Conservation (phyloP, 257 asterid genomes). For the Datura wrightii region DNA sequence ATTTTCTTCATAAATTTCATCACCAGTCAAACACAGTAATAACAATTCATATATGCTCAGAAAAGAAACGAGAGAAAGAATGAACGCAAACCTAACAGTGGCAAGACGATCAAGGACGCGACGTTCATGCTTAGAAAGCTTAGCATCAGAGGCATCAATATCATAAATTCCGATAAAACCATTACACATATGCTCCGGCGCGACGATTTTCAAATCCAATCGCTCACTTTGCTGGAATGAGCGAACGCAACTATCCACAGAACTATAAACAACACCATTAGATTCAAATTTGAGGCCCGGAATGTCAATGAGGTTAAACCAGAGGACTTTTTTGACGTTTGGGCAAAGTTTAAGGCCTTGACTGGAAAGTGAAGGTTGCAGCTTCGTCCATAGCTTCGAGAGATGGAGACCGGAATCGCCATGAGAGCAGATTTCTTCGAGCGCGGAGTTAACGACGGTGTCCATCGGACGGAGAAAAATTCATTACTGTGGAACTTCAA, state of each 20-base stretch:
- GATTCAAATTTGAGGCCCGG: slow-evolving; percentile 66
- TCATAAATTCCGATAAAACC: slow-evolving; percentile 81
- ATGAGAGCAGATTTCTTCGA: slow-evolving; percentile 79
- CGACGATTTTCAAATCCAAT: slow-evolving; percentile 62
- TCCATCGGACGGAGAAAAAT: slow-evolving; percentile 58
- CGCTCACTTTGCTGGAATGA: slow-evolving; percentile 61
- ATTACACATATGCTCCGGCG: slow-evolving; percentile 69
- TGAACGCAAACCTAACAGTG: slow-evolving; percentile 60
- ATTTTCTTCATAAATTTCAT: neutral
- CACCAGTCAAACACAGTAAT: no score
- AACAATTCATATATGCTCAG: neutral
- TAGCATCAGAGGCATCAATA: slow-evolving; percentile 54
- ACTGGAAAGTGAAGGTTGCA: slow-evolving; percentile 52
- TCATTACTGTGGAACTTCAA: slow-evolving; percentile 1
- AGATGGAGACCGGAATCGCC: slow-evolving; percentile 67
- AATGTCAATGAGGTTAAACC: slow-evolving; percentile 70
- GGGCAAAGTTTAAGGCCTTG: slow-evolving; percentile 63
- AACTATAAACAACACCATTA: slow-evolving; percentile 35
- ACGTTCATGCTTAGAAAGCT: slow-evolving; percentile 55
- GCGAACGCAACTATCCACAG: slow-evolving; percentile 45
- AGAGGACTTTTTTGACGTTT: slow-evolving; percentile 66
- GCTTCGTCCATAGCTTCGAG: slow-evolving; percentile 66
- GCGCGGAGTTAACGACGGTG: slow-evolving; percentile 63
- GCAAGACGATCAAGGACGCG: slow-evolving; percentile 76
- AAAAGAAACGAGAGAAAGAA: neutral